Evolutionary conservation across 176 grass and related monocot species (phyloP).

Genomic region (Cymbopogon citratus): DNA sequence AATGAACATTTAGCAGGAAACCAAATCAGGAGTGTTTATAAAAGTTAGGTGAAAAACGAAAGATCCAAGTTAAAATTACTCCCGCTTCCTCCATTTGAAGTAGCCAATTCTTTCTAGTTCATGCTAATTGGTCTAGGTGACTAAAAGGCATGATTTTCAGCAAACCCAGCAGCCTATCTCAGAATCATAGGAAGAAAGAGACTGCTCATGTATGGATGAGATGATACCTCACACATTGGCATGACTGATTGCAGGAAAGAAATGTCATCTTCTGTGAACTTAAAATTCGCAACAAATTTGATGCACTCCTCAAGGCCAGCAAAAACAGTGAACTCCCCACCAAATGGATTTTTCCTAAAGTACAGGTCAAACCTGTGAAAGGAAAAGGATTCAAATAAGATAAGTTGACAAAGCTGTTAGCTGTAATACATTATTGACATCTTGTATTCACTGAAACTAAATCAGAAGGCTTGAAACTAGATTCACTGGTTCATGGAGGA

Average conservation of each 20-base stretch:
- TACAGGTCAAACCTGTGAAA: slow-evolving; percentile 90
- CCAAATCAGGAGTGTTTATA: neutral
- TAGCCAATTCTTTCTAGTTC: neutral
- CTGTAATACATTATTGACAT: slow-evolving; percentile 7
- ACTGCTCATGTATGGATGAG: slow-evolving; percentile 4
- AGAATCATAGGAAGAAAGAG: neutral
- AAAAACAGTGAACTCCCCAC: slow-evolving; percentile 94
- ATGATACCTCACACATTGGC: slow-evolving; percentile 80
- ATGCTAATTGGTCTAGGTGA: neutral
- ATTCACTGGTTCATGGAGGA: neutral
- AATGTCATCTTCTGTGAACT: slow-evolving; percentile 71
- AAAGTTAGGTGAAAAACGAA: neutral
- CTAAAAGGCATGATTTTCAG: neutral
- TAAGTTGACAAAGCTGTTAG: neutral
- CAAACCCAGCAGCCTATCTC: slow-evolving; percentile 5
- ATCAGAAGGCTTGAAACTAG: neutral
- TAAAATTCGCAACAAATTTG: slow-evolving; percentile 90
- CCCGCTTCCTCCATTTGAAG: neutral
- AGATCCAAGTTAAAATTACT: neutral
- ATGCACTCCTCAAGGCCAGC: slow-evolving; percentile 99
- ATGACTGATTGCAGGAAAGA: slow-evolving; percentile 73
- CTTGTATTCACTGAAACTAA: neutral
- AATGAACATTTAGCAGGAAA: slow-evolving; percentile 25
- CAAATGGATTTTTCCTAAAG: slow-evolving; percentile 98
- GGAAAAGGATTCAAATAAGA: slow-evolving; percentile 27